phyloP scores from a whole-genome alignment of 1,284 basidiomycete genomes.

The Rhodotorula sp. region DNA sequence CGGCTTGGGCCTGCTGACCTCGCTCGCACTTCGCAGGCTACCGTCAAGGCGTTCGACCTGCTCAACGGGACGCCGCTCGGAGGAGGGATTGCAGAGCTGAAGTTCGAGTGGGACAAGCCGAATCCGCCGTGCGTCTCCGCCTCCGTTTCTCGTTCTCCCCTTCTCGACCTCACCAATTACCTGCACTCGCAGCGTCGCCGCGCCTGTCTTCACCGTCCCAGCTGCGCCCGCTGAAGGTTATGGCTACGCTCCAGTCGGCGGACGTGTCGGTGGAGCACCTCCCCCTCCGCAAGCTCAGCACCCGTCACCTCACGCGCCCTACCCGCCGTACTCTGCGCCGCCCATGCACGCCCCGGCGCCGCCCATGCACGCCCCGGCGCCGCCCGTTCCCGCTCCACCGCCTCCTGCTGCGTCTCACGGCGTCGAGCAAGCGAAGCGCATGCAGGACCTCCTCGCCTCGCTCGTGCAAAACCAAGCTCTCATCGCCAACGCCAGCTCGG shows the following conservation, averaged over 20 bases:
- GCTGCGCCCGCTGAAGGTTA: neutral
- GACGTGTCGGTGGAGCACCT: neutral
- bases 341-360: too few relatives aligned
- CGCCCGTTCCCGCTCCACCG: neutral
- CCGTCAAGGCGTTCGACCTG: slow-evolving; percentile 72
- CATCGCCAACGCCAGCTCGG: neutral
- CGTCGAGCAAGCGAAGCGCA: slow-evolving; percentile 48
- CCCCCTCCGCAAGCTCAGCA: too few relatives aligned
- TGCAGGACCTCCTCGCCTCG: slow-evolving; percentile 47
- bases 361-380: neutral
- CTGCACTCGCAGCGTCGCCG: neutral
- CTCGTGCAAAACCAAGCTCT: slow-evolving; percentile 33
- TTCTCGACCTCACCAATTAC: too few relatives aligned
- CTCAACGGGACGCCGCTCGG: slow-evolving; percentile 68
- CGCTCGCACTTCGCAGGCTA: slow-evolving; percentile 56
- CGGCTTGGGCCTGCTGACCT: neutral
- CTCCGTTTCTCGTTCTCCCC: neutral
- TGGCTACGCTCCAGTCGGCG: neutral
- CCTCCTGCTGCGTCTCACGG: slow-evolving; percentile 30
- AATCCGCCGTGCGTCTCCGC: slow-evolving; percentile 15
- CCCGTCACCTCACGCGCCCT: too few relatives aligned
- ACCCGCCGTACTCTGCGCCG: neutral
- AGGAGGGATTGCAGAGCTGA: slow-evolving; percentile 81
- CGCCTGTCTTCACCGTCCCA: neutral
- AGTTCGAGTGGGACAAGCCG: slow-evolving; percentile 74